Evolutionary conservation across 805 yeast species (phyloP).

Genomic region (Teunomyces panamensis): DNA sequence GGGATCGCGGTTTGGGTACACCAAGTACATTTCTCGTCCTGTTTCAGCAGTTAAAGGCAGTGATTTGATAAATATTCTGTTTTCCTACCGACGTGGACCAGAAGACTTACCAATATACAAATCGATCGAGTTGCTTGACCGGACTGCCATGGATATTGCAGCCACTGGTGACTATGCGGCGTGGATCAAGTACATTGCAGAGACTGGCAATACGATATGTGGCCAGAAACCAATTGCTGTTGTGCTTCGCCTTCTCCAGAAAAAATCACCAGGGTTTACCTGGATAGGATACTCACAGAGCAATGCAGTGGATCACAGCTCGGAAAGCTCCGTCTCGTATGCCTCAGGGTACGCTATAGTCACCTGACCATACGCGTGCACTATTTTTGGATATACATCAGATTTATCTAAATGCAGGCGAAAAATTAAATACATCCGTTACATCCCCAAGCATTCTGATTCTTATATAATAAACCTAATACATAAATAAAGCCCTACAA

Average conservation of each 20-base stretch:
- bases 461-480: background rate
- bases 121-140: constrained; percentile 74
- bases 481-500: too few species aligned
- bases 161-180: constrained; percentile 50
- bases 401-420: too few species aligned
- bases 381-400: background rate
- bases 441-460: background rate
- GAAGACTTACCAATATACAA: constrained; percentile 53
- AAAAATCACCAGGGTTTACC: constrained; percentile 38
- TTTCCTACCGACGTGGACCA: constrained; percentile 1
- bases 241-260: constrained; percentile 54
- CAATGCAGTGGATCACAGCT: constrained; percentile 41
- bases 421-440: background rate
- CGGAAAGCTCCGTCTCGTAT: constrained; percentile 87
- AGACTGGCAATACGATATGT: constrained; percentile 87
- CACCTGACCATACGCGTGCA: background rate
- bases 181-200: constrained; percentile 66
- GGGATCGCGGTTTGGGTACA: constrained; percentile 51
- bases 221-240: constrained; percentile 82
- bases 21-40: constrained; percentile 26
- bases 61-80: constrained; percentile 4
- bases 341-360: constrained; percentile 64
- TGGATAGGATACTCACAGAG: constrained; percentile 88
- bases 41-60: background rate
- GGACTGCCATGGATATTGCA: constrained; percentile 61